Conservation (phyloP, 768 basidiomycete species). For the Suillus ampliporus region DNA sequence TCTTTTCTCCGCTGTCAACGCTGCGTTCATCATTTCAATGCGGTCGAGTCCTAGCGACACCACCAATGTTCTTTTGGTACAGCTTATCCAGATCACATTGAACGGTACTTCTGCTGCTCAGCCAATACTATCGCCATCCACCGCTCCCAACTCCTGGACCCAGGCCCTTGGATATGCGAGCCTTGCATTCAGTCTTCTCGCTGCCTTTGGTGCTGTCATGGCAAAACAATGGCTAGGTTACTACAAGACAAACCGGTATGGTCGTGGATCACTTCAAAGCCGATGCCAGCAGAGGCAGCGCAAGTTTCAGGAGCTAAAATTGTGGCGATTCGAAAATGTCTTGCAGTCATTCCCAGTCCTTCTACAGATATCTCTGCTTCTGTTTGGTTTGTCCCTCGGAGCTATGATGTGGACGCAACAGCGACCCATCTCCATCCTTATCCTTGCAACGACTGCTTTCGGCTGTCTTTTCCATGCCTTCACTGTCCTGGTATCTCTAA, state of each 20-base stretch:
- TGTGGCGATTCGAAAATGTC: slow-evolving; percentile 11
- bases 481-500: slow-evolving; percentile 1
- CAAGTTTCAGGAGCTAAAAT: slow-evolving; percentile 6
- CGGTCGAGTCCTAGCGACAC: slow-evolving; percentile 10
- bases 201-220: slow-evolving; percentile 16
- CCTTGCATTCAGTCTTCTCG: slow-evolving; percentile 17
- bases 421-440: neutral
- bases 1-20: slow-evolving; percentile 8
- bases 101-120: neutral
- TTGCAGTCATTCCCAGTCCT: slow-evolving; percentile 11
- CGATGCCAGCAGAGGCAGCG: slow-evolving; percentile 12
- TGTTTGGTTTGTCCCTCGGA: slow-evolving; percentile 9
- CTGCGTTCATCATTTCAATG: slow-evolving; percentile 5
- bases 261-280: neutral
- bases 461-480: neutral
- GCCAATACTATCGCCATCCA: neutral
- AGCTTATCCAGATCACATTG: neutral
- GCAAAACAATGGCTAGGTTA: slow-evolving; percentile 13
- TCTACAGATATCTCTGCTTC: slow-evolving; percentile 10
- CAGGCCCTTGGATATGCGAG: slow-evolving; percentile 21
- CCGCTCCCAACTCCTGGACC: slow-evolving; percentile 1
- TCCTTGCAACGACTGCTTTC: neutral
- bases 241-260: slow-evolving; percentile 4
- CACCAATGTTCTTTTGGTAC: neutral
- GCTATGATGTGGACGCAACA: slow-evolving; percentile 6